Conservation (phyloP, 306 rosid genomes). For the Psophocarpus tetragonolobus region DNA sequence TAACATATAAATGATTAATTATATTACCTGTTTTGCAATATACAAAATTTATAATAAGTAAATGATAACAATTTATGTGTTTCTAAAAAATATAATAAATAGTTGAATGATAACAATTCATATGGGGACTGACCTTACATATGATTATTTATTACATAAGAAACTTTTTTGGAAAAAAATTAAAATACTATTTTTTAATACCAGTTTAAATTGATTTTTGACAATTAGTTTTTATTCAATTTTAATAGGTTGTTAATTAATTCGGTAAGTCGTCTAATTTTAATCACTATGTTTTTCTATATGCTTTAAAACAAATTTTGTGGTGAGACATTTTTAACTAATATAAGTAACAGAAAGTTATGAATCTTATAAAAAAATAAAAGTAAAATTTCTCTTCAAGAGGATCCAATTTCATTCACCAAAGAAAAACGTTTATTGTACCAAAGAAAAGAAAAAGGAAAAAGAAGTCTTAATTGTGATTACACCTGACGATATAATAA, state of each 20-base stretch:
- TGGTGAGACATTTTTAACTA: too few relatives aligned
- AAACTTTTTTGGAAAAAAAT: neutral
- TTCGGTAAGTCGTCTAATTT: neutral
- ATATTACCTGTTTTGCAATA: neutral
- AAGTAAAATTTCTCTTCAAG: too few relatives aligned
- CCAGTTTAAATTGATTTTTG: too few relatives aligned
- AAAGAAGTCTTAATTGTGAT: too few relatives aligned
- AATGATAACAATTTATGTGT: neutral
- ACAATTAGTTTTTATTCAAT: neutral
- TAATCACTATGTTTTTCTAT: too few relatives aligned
- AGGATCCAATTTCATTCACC: too few relatives aligned
- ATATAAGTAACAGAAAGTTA: too few relatives aligned
- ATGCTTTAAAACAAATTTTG: neutral
- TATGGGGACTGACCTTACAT: neutral
- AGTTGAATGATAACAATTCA: neutral
- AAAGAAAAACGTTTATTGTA: too few relatives aligned
- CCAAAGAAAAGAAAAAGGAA: too few relatives aligned
- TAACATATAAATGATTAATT: neutral
- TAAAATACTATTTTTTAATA: too few relatives aligned
- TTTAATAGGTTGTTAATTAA: neutral
- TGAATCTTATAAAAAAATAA: too few relatives aligned
- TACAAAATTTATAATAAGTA: neutral
- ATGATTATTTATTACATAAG: neutral
- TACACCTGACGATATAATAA: too few relatives aligned
- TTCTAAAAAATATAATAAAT: neutral